Evolutionary conservation across 352 stramenopile genomes (phyloP), one percentile per base, ranked within the genome.

Genomic region (Albugo laibachii): DNA sequence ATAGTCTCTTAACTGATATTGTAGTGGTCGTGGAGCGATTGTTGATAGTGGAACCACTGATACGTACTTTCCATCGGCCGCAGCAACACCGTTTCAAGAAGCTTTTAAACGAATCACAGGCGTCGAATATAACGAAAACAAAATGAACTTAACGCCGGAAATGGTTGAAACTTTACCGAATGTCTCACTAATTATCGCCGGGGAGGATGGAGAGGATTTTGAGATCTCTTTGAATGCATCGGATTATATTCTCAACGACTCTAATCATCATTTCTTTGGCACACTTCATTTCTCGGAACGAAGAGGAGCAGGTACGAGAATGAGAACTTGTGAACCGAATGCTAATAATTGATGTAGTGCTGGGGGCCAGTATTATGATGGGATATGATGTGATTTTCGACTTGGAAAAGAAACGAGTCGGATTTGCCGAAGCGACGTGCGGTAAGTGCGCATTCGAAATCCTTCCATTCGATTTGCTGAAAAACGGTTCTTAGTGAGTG

Each of bases 341-440:
- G 11, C 24, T 37, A n/a, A n/a, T n/a, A n/a, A n/a, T n/a, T n/a
- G n/a, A n/a, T n/a, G n/a, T n/a, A 87, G 78, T 92, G 14, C 56
- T 92, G 34, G 78, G 78, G 14, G 73, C 75, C 0, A 86, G 71
- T 43, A 65, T 61, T 5, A 88, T 92, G 78, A 44, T 87, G 19
- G 78, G 78, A 2, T 79, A 80, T 36, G 65, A 92, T 20, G 76
- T 88, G n/a, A 78, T 92, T 15, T 92, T 92, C 49, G 78, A 92
- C 53, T 53, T 56, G 34, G 76, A 85, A 45, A 69, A 67, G 50
- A 65, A 77, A 5, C 69, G 73, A n/a, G 48, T 92, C 2, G 78
- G 73, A 12, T 92, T 92, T 63, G 78, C 75, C 2, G 61, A 81
- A 34, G 73, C 78, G 2, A 36, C 58, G 21, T 91, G 78, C 48